Percentiles rank a stretch among this genome's conserved stretches.
Evolutionary conservation across 441 rosid genomes (phyloP).

Genomic region (Pelargonium australe): DNA sequence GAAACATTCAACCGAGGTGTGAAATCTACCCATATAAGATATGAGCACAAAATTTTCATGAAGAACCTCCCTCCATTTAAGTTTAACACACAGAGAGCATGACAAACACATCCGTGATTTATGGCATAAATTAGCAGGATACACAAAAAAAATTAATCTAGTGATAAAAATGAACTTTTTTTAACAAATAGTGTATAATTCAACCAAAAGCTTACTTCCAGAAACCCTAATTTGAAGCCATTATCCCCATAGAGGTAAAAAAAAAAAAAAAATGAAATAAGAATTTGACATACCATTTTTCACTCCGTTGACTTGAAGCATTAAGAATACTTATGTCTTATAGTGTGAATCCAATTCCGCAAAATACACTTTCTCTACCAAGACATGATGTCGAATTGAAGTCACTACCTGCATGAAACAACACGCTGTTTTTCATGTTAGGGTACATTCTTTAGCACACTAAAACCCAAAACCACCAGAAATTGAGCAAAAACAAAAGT

Average conservation of each 20-base stretch:
- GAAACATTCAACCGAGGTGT: not conserved
- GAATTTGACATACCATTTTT: constrained; percentile 25
- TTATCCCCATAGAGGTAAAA: not conserved
- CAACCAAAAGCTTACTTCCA: not conserved
- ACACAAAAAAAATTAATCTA: too few relatives aligned
- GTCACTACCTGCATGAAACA: not conserved
- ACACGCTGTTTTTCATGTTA: constrained; percentile 8
- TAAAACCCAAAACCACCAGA: not conserved
- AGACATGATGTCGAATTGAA: constrained; percentile 3
- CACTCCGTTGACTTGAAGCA: constrained; percentile 18
- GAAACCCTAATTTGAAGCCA: not conserved
- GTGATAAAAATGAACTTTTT: too few relatives aligned
- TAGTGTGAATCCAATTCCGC: constrained; percentile 8
- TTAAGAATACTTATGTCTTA: not conserved
- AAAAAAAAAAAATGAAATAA: constrained; percentile 5
- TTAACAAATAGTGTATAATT: not conserved
- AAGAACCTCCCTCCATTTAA: constrained; percentile 2
- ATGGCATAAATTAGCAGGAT: not conserved
- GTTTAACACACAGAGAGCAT: not conserved
- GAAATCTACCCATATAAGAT: not conserved
- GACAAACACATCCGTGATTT: not conserved
- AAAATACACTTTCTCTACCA: constrained; percentile 10
- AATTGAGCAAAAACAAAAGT: not conserved
- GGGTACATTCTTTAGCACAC: not conserved
- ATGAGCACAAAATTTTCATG: not conserved